These are phyloP conservation scores for Lojkania enalia DNA, from an alignment of 2,329 filamentous ascomycete species.

Conservation along the genomic window DNA sequence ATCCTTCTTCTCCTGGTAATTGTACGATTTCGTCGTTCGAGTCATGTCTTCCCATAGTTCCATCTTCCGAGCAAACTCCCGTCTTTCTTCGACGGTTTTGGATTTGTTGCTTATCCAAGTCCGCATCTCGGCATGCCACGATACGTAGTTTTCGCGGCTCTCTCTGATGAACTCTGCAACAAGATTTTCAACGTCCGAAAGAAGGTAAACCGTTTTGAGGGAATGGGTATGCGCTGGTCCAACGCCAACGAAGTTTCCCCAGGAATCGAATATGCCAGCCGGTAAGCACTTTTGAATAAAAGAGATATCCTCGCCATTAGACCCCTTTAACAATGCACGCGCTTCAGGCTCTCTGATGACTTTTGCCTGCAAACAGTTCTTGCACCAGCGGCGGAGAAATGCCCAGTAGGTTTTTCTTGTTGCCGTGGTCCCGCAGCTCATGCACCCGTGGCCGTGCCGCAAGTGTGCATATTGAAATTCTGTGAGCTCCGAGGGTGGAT, in stretches of 20 bases:
- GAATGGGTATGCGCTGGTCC: slow-evolving; percentile 40
- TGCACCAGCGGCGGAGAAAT: slow-evolving; percentile 49
- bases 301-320: slow-evolving; percentile 30
- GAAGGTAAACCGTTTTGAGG: slow-evolving; percentile 37
- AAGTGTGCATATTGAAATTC: slow-evolving; percentile 48
- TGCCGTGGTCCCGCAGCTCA: slow-evolving; percentile 39
- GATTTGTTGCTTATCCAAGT: slow-evolving; percentile 28
- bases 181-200: slow-evolving; percentile 33
- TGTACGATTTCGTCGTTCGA: slow-evolving; percentile 31
- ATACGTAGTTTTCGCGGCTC: slow-evolving; percentile 16
- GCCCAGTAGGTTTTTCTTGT: slow-evolving; percentile 50
- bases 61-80: slow-evolving; percentile 41
- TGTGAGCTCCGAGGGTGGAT: slow-evolving; percentile 40
- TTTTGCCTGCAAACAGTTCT: slow-evolving; percentile 41
- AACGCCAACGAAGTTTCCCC: slow-evolving; percentile 44
- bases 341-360: slow-evolving; percentile 38
- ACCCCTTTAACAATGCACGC: slow-evolving; percentile 28
- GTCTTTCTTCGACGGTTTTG: slow-evolving; percentile 34
- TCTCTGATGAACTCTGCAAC: slow-evolving; percentile 28
- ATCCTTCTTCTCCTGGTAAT: slow-evolving; percentile 38
- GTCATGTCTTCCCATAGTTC: slow-evolving; percentile 42
- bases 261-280: slow-evolving; percentile 43
- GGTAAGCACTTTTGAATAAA: slow-evolving; percentile 36
- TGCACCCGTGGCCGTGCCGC: slow-evolving; percentile 45
- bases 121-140: slow-evolving; percentile 26